Conservation (phyloP, 2,329 filamentous ascomycete species). For the Trichoderma harzianum region DNA sequence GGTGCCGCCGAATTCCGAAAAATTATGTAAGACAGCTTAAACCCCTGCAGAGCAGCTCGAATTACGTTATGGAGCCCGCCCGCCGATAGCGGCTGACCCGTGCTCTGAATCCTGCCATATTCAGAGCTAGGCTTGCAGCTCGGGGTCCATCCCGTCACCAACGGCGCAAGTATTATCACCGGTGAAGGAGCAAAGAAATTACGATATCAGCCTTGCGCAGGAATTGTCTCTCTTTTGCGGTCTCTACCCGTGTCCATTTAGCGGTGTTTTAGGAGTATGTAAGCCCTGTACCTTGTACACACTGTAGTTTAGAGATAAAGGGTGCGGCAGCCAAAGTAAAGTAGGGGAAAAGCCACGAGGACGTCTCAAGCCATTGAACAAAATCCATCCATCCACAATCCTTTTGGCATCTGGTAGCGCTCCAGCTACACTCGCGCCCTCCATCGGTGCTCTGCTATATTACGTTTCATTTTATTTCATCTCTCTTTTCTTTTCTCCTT, state of each 20-base stretch:
- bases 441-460: not conserved
- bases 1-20: slow-evolving; percentile 18
- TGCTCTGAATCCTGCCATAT: not conserved
- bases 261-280: not conserved
- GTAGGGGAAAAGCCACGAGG: not conserved
- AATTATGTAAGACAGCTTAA: not conserved
- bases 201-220: not conserved
- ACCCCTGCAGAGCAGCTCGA: not conserved
- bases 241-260: not conserved
- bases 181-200: not conserved
- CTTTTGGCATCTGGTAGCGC: not conserved
- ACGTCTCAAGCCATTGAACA: not conserved
- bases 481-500: not conserved
- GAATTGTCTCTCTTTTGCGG: not conserved
- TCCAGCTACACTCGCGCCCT: not conserved
- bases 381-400: not conserved
- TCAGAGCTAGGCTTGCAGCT: not conserved
- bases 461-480: not conserved
- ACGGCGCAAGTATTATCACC: not conserved
- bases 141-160: not conserved
- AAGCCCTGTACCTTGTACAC: not conserved
- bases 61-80: slow-evolving; percentile 6
- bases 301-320: not conserved
- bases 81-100: slow-evolving; percentile 15
- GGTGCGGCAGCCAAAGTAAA: not conserved